Percentiles rank a stretch among this genome's conserved stretches.
These are phyloP conservation scores for Petasospora fabianii DNA, from an alignment of 1,139 yeast species.

Conservation along the genomic window DNA sequence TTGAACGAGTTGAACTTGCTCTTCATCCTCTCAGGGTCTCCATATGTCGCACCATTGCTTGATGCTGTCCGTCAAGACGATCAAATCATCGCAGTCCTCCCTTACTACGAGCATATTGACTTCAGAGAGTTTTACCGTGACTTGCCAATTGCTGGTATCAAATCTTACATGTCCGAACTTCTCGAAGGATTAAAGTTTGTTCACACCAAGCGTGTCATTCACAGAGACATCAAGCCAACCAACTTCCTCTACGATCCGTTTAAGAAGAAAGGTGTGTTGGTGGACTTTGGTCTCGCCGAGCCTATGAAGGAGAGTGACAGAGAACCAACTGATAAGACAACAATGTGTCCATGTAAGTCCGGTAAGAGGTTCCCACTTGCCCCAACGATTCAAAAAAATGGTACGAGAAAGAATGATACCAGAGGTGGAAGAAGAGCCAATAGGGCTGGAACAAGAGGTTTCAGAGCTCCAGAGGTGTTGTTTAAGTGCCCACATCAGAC, in stretches of 20 bases:
- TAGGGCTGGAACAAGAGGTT: slow-evolving; percentile 92
- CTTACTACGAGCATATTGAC: slow-evolving; percentile 88
- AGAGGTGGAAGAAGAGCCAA: slow-evolving; percentile 91
- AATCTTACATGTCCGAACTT: slow-evolving; percentile 74
- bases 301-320: slow-evolving; percentile 21
- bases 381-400: slow-evolving; percentile 36
- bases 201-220: slow-evolving; percentile 63
- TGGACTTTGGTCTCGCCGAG: slow-evolving; percentile 29
- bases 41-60: slow-evolving; percentile 80
- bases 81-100: slow-evolving; percentile 89
- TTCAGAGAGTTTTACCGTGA: slow-evolving; percentile 84
- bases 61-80: slow-evolving; percentile 87
- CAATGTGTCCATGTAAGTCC: slow-evolving; percentile 28
- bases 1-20: slow-evolving; percentile 80
- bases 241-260: slow-evolving; percentile 56
- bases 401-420: slow-evolving; percentile 76
- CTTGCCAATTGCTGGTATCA: slow-evolving; percentile 74
- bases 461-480: slow-evolving; percentile 78
- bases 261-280: slow-evolving; percentile 26
- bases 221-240: slow-evolving; percentile 77
- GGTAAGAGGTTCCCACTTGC: slow-evolving; percentile 11
- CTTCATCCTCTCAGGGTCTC: slow-evolving; percentile 61
- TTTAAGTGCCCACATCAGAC: slow-evolving; percentile 50
- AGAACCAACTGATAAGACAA: slow-evolving; percentile 18
- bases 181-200: slow-evolving; percentile 54